Percentiles rank a stretch among this genome's conserved stretches.
phyloP scores from a whole-genome alignment of 2,329 filamentous ascomycete genomes.

The Phaeoacremonium minimum region DNA sequence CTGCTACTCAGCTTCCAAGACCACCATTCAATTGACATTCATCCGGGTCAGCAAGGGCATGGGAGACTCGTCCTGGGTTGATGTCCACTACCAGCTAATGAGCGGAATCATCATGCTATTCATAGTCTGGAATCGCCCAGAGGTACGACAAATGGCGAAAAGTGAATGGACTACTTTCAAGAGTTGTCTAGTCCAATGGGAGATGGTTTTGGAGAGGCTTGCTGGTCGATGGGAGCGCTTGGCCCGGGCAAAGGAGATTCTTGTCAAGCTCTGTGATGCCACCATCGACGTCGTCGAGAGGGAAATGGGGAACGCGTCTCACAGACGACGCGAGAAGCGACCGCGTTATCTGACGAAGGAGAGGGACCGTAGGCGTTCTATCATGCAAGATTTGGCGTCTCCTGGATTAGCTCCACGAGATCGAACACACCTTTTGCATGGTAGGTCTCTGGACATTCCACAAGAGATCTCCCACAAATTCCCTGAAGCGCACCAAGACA shows the following conservation, averaged over 20 bases:
- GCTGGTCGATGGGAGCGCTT: slow-evolving; percentile 12
- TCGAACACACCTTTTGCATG: not conserved
- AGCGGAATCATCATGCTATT: slow-evolving; percentile 17
- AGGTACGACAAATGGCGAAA: slow-evolving; percentile 3
- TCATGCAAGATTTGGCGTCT: slow-evolving; percentile 5
- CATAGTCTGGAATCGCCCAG: slow-evolving; percentile 9
- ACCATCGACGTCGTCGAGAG: slow-evolving; percentile 9
- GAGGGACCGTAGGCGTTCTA: slow-evolving; percentile 2
- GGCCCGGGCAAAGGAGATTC: slow-evolving; percentile 4
- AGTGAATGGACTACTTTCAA: slow-evolving; percentile 15
- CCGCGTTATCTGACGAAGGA: not conserved
- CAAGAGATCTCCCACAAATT: not conserved
- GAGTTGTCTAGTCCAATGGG: slow-evolving; percentile 16
- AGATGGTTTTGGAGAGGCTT: slow-evolving; percentile 11
- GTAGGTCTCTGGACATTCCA: too few relatives aligned
- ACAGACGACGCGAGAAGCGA: not conserved
- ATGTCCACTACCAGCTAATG: slow-evolving; percentile 17
- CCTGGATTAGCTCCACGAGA: too few relatives aligned
- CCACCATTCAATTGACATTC: slow-evolving; percentile 15
- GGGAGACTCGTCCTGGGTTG: slow-evolving; percentile 15
- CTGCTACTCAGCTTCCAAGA: slow-evolving; percentile 13
- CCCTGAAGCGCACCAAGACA: not conserved
- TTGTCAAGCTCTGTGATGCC: slow-evolving; percentile 5
- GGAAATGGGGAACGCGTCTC: slow-evolving; percentile 3
- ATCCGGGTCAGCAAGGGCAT: slow-evolving; percentile 10